Evolutionary conservation across 2,329 filamentous ascomycete species (phyloP).

Genomic region (Meredithiella fracta): DNA sequence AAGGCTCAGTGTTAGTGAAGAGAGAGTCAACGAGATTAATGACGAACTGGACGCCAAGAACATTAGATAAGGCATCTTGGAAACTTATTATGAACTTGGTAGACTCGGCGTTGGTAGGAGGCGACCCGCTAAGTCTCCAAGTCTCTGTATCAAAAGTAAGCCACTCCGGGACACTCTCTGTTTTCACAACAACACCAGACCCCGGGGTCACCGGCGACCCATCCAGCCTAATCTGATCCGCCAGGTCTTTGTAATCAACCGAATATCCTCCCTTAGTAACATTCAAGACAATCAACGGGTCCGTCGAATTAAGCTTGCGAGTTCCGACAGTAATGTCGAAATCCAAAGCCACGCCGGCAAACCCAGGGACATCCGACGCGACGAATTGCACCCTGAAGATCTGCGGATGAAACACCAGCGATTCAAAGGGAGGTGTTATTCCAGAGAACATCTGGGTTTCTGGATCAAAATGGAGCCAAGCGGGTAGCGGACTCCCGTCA

Average conservation of each 20-base stretch:
- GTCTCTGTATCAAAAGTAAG: conserved; percentile 45
- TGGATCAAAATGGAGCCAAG: conserved; percentile 66
- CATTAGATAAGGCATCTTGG: conserved; percentile 41
- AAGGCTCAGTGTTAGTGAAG: conserved; percentile 24
- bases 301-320: conserved; percentile 50
- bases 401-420: conserved; percentile 50
- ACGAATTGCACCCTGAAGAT: conserved; percentile 56
- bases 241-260: conserved; percentile 37
- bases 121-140: conserved; percentile 47
- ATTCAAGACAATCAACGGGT: conserved; percentile 39
- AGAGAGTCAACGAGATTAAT: conserved; percentile 24
- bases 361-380: conserved; percentile 66
- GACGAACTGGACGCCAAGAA: conserved; percentile 36
- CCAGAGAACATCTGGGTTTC: conserved; percentile 51
- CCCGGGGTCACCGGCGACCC: conserved; percentile 30
- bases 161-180: conserved; percentile 47
- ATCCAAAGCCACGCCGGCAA: conserved; percentile 44
- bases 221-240: conserved; percentile 39
- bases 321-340: conserved; percentile 60
- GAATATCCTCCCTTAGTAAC: conserved; percentile 32
- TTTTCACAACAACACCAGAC: conserved; percentile 35
- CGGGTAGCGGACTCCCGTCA: conserved; percentile 67
- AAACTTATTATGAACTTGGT: conserved; percentile 47
- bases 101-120: conserved; percentile 40
- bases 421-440: conserved; percentile 47